Conservation (phyloP, 805 yeast genomes). For the Danielozyma ontarioensis region DNA sequence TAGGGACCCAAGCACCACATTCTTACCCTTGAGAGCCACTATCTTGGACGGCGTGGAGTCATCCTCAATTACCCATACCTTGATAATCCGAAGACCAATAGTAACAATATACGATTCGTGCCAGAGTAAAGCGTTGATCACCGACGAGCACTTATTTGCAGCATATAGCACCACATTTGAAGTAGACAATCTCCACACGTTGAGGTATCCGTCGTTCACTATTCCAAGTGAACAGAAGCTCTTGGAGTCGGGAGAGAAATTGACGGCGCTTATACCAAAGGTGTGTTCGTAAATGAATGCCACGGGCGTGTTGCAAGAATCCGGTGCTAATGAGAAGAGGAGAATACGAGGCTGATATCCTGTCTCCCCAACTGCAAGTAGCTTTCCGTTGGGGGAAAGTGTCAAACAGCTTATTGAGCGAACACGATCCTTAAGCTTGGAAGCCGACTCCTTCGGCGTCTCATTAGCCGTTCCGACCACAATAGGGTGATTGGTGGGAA, state of each 20-base stretch:
- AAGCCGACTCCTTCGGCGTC: constrained; percentile 6
- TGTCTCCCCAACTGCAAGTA: constrained; percentile 65
- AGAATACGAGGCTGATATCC: constrained; percentile 67
- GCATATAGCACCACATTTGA: constrained; percentile 30
- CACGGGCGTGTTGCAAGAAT: constrained; percentile 44
- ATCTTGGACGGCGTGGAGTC: constrained; percentile 2
- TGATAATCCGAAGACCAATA: constrained; percentile 55
- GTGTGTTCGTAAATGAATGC: constrained; percentile 56
- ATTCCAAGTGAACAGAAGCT: constrained; percentile 58
- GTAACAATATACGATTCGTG: constrained; percentile 46
- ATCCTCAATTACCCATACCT: constrained; percentile 49
- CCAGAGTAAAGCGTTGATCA: constrained; percentile 56
- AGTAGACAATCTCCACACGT: constrained; percentile 48
- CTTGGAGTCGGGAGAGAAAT: constrained; percentile 55
- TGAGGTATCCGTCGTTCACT: constrained; percentile 64
- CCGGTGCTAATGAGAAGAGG: constrained; percentile 51
- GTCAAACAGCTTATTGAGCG: constrained; percentile 54
- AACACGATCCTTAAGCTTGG: constrained; percentile 36
- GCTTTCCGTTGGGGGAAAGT: constrained; percentile 47
- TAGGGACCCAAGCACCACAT: constrained; percentile 47
- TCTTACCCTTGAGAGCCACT: constrained; percentile 47
- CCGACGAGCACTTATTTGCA: constrained; percentile 59
- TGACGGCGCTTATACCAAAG: constrained; percentile 54
- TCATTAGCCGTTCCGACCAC: background rate
- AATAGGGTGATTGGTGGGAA: constrained; percentile 10